Evolutionary conservation across 164 flowering plant species (phyloP), one percentile per base, ranked within the genome.

Genomic region (Protea cynaroides): DNA sequence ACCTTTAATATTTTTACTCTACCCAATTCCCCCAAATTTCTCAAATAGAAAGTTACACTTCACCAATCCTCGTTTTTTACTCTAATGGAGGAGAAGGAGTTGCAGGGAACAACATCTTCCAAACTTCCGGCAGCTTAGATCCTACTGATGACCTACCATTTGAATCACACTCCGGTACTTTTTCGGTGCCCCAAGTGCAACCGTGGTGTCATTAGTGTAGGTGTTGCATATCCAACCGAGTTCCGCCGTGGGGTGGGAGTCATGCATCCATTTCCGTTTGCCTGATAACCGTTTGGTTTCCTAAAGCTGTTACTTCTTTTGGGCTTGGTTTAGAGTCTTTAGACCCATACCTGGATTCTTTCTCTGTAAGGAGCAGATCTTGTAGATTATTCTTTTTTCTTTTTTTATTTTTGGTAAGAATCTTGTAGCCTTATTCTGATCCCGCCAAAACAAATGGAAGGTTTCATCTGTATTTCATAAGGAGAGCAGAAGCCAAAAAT

Each of bases 381-480:
- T 90, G 96, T 37, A 86, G 78, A n/a, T n/a, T n/a, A n/a, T n/a
- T n/a, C n/a, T n/a, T n/a, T n/a, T n/a, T n/a, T n/a, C n/a, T n/a
- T n/a, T n/a, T n/a, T n/a, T n/a, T n/a, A n/a, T n/a, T n/a, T n/a
- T n/a, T n/a, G n/a, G n/a, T n/a, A n/a, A n/a, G n/a, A n/a, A n/a
- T n/a, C n/a, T n/a, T n/a, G n/a, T n/a, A n/a, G n/a, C n/a, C 76
- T 92, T 92, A 85, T 92, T 92, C 67, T 90, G 96, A 75, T 88
- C 91, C 96, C 89, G 81, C 59, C 40, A 64, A 68, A 64, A 24
- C 18, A 29, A 15, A 47, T 8, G 52, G 52, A 49, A 15, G 6
- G 52, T 2, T 46, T 12, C 14, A 15, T 49, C 19, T 49, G 17
- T 15, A 11, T 1, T 44, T 44, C 8, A 49, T 1, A 49, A n/a